Conservation (phyloP, 345 rosid genomes). For the Erodium maritimum region DNA sequence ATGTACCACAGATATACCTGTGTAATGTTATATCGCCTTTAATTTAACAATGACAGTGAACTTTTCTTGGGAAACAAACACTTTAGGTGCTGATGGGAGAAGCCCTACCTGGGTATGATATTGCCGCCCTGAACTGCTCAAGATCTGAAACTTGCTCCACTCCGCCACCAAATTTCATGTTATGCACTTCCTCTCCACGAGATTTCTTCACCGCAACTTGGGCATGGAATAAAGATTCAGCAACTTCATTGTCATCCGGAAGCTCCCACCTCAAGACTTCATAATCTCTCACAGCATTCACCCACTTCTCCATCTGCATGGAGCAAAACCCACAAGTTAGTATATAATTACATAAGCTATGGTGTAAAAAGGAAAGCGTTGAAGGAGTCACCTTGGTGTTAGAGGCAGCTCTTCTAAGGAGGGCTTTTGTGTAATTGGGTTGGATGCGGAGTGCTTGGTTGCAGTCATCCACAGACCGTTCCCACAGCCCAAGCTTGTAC, state of each 20-base stretch:
- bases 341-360: not conserved
- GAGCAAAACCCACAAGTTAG: not conserved
- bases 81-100: not conserved
- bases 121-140: conserved; percentile 72
- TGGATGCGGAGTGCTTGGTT: conserved; percentile 56
- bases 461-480: conserved; percentile 71
- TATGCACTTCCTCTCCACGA: conserved; percentile 76
- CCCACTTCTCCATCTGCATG: conserved; percentile 78
- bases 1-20: conserved; percentile 75
- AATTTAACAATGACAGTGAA: no score
- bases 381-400: conserved; percentile 47
- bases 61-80: not conserved
- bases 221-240: conserved; percentile 81
- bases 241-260: conserved; percentile 68
- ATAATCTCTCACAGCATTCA: conserved; percentile 76
- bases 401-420: conserved; percentile 79
- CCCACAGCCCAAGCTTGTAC: conserved; percentile 76
- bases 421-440: conserved; percentile 70
- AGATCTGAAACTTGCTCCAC: conserved; percentile 66
- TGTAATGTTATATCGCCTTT: not conserved
- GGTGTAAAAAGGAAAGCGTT: not conserved
- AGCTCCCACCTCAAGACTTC: conserved; percentile 72
- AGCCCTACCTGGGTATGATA: conserved; percentile 56
- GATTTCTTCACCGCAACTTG: conserved; percentile 91
- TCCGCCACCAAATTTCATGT: conserved; percentile 93